Percentiles rank a stretch among this genome's conserved stretches.
These are phyloP conservation scores for Nymphaea colorata DNA, from an alignment of 164 flowering plant species.

Conservation along the genomic window DNA sequence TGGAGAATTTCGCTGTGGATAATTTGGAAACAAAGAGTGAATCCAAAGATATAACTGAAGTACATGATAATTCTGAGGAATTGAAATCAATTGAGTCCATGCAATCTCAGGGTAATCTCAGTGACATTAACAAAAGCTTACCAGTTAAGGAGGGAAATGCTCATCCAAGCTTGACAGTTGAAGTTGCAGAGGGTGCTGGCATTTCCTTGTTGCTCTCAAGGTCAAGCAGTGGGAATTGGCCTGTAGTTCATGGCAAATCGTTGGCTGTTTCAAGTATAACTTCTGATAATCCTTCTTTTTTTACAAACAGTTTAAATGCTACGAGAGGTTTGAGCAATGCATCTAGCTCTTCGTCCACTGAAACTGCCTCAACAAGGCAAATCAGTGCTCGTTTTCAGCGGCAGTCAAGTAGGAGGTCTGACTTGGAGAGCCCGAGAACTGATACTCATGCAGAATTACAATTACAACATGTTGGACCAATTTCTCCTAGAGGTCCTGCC, in stretches of 20 bases:
- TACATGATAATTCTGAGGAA: neutral
- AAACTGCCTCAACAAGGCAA: slow-evolving; percentile 18
- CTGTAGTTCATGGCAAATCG: slow-evolving; percentile 55
- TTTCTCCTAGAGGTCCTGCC: slow-evolving; percentile 38
- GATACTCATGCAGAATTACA: slow-evolving; percentile 18
- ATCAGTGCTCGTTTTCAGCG: slow-evolving; percentile 43
- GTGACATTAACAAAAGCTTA: too few relatives aligned
- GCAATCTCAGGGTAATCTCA: neutral
- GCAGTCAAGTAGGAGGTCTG: slow-evolving; percentile 50
- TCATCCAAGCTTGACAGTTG: slow-evolving; percentile 22
- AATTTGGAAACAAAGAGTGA: neutral
- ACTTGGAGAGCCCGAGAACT: slow-evolving; percentile 35
- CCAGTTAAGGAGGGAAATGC: neutral
- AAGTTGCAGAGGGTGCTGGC: slow-evolving; percentile 55
- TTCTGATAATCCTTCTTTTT: slow-evolving; percentile 59
- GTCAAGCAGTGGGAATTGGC: slow-evolving; percentile 70
- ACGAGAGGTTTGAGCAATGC: slow-evolving; percentile 1
- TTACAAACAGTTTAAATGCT: slow-evolving; percentile 32
- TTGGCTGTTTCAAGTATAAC: slow-evolving; percentile 41
- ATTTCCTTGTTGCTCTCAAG: slow-evolving; percentile 55
- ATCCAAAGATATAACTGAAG: neutral
- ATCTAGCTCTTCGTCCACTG: slow-evolving; percentile 1
- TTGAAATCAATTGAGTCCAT: neutral
- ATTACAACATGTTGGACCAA: slow-evolving; percentile 31
- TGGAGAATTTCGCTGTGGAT: slow-evolving; percentile 9